phyloP scores from a whole-genome alignment of 768 basidiomycete genomes.

The Boletus subcaerulescens region DNA sequence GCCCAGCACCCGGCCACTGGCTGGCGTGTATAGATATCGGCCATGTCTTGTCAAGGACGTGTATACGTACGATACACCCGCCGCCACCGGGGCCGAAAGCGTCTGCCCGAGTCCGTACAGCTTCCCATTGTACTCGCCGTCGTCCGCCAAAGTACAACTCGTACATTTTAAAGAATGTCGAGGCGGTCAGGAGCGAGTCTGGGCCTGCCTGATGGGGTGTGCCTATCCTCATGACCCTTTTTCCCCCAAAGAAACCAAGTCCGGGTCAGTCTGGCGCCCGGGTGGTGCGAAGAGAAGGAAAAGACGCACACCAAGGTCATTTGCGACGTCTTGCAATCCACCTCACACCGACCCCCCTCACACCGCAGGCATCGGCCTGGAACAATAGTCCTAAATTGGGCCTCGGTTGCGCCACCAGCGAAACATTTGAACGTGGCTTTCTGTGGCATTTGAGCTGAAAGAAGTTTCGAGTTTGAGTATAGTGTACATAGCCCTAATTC shows the following conservation, averaged over 20 bases:
- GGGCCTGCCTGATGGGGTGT: slow-evolving; percentile 94
- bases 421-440: too few species aligned
- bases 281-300: not conserved
- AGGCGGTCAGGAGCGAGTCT: slow-evolving; percentile 91
- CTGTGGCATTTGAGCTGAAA: too few species aligned
- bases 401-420: too few species aligned
- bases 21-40: too few species aligned
- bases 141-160: slow-evolving; percentile 88
- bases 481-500: too few species aligned
- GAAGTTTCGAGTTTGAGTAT: too few species aligned
- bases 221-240: slow-evolving; percentile 82
- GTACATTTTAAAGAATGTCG: slow-evolving; percentile 95
- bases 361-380: too few species aligned
- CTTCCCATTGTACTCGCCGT: slow-evolving; percentile 76
- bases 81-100: slow-evolving; percentile 45
- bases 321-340: slow-evolving; percentile 93
- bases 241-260: not conserved
- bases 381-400: too few species aligned
- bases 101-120: slow-evolving; percentile 83
- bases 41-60: too few species aligned
- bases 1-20: too few species aligned
- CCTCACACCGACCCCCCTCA: too few species aligned
- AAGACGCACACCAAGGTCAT: slow-evolving; percentile 82
- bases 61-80: too few species aligned
- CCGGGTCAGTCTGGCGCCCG: not conserved